Conservation (phyloP, 2,329 filamentous ascomycete genomes). For the Calonectria henricotiae region DNA sequence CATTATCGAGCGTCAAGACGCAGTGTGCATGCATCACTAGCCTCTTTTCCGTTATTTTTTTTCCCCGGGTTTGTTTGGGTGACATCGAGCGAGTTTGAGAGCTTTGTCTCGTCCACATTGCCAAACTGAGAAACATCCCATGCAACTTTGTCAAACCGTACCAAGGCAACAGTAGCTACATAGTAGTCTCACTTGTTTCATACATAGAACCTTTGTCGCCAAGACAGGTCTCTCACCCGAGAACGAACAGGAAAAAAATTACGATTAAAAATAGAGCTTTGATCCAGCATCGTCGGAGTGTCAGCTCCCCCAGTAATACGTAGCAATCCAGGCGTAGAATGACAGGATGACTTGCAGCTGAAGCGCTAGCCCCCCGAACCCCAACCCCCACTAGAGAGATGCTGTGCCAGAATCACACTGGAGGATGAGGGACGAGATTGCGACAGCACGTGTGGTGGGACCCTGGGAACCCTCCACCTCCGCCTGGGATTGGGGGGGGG, state of each 20-base stretch:
- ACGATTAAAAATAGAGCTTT: slow-evolving; percentile 1
- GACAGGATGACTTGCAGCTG: slow-evolving; percentile 20
- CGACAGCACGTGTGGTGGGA: slow-evolving; percentile 15
- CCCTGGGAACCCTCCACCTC: slow-evolving; percentile 8
- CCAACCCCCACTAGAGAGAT: background rate
- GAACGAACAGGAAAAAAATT: background rate
- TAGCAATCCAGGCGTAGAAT: background rate
- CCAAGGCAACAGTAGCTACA: slow-evolving; percentile 2
- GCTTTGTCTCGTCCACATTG: background rate
- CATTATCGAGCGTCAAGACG: background rate
- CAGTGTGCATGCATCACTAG: background rate
- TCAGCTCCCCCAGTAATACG: slow-evolving; percentile 1
- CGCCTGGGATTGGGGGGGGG: background rate
- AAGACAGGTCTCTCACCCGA: background rate
- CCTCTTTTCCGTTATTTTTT: slow-evolving; percentile 1
- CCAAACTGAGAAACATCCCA: slow-evolving; percentile 9
- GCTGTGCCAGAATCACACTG: slow-evolving; percentile 22
- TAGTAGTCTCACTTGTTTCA: slow-evolving; percentile 2
- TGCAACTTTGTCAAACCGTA: background rate
- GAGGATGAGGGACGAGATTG: slow-evolving; percentile 8
- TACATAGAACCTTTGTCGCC: background rate
- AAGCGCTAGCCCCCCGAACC: slow-evolving; percentile 10
- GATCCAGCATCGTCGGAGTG: background rate
- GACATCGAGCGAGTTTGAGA: background rate
- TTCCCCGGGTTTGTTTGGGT: slow-evolving; percentile 16